These are phyloP conservation scores for Fusarium graminum DNA, from an alignment of 2,329 filamentous ascomycete genomes.

Conservation along the genomic window DNA sequence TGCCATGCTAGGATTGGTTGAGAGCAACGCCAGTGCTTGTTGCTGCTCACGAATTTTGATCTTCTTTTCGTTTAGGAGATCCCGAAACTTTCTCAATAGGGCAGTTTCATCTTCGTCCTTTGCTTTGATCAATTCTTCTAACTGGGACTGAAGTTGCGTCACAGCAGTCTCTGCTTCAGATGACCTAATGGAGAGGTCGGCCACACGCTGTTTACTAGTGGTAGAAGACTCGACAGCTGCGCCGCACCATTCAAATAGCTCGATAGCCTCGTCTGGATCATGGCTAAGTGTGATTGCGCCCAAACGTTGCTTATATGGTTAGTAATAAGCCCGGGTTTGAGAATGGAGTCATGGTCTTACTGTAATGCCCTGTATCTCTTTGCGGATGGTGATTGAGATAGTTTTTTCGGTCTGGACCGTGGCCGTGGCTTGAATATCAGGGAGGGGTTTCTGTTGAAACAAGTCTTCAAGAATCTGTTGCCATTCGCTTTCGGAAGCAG, in stretches of 20 bases:
- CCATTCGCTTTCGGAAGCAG: constrained; percentile 75
- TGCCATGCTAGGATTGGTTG: constrained; percentile 55
- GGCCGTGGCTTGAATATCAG: constrained; percentile 71
- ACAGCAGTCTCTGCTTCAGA: constrained; percentile 68
- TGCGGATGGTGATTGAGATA: constrained; percentile 73
- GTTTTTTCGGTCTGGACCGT: constrained; percentile 65
- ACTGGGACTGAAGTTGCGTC: constrained; percentile 69
- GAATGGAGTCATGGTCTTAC: constrained; percentile 57
- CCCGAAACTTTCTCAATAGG: constrained; percentile 76
- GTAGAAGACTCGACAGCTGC: constrained; percentile 65
- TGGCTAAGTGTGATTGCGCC: constrained; percentile 71
- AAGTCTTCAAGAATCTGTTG: constrained; percentile 69
- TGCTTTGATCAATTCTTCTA: constrained; percentile 74
- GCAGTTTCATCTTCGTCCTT: constrained; percentile 76
- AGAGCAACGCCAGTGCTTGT: constrained; percentile 65
- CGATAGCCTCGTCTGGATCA: constrained; percentile 69
- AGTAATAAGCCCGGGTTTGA: constrained; percentile 35
- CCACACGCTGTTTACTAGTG: constrained; percentile 60
- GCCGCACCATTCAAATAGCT: constrained; percentile 78
- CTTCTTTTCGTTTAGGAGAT: constrained; percentile 83
- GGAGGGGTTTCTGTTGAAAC: constrained; percentile 64
- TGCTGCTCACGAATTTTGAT: constrained; percentile 82
- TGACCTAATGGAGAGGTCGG: constrained; percentile 57
- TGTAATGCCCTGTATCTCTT: constrained; percentile 76
- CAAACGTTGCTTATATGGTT: constrained; percentile 71